Percentiles rank a stretch among this genome's conserved stretches.
Evolutionary conservation across 2,329 filamentous ascomycete species (phyloP).

Genomic region (Daldinia sp.): DNA sequence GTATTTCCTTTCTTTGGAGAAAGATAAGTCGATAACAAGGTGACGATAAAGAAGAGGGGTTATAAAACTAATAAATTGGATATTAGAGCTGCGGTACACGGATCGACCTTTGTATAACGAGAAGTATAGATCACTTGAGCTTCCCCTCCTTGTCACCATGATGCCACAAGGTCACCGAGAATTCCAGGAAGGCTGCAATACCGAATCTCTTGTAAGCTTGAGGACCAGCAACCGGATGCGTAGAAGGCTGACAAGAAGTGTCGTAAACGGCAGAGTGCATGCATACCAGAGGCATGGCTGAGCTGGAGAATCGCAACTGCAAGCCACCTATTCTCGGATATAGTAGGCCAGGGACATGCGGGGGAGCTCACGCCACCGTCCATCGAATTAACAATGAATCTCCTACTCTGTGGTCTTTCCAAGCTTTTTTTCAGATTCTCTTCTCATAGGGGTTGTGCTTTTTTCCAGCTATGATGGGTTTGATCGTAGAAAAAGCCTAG

Average conservation of each 20-base stretch:
- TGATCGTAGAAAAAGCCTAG: neutral
- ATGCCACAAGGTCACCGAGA: conserved; percentile 21
- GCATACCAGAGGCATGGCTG: conserved; percentile 6
- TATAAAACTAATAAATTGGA: neutral
- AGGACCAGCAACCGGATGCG: neutral
- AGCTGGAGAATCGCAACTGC: conserved; percentile 14
- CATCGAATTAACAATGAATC: conserved; percentile 20
- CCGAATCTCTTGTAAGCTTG: conserved; percentile 11
- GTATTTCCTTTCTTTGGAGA: neutral
- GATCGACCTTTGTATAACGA: neutral
- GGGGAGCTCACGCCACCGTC: conserved; percentile 24
- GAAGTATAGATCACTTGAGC: neutral
- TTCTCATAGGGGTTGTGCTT: conserved; percentile 18
- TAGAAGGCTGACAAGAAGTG: neutral
- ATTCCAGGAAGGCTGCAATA: conserved; percentile 7
- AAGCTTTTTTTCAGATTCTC: conserved; percentile 1
- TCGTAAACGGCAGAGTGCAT: conserved; percentile 20
- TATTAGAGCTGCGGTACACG: neutral
- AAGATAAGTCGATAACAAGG: conserved; percentile 1
- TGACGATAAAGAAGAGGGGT: neutral
- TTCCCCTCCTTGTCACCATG: neutral
- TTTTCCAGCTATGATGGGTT: neutral
- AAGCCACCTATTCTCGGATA: neutral
- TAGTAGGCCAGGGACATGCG: conserved; percentile 22
- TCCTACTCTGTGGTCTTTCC: conserved; percentile 17